Base-by-base conservation (phyloP, 2,329 filamentous ascomycete genomes). In the Teratosphaeria gauchensis region DNA sequence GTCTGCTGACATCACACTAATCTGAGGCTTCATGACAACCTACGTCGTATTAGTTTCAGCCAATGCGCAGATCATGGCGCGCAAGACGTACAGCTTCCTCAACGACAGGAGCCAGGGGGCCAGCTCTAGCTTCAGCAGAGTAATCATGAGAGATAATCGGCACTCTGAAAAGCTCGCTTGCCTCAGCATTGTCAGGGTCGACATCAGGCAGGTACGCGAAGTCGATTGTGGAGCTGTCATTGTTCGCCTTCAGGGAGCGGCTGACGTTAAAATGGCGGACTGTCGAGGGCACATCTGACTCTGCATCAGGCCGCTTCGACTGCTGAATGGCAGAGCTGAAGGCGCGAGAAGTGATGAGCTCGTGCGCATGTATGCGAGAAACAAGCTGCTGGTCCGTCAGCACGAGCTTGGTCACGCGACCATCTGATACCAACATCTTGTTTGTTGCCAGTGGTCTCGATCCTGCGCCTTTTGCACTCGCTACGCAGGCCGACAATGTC, bases 251-350 rank as follows among this genome's bases (percentile, higher is more conserved):
- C 56, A 78, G 73, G 61, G 77, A 72, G 61, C 81, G 80, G 62
- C 79, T 82, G 61, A 83, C 84, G 74, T 86, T 86, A 78, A 86
- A 85, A 68, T 80, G 77, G 58, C 82, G 80, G 72, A 73, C 64
- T 56, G 71, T 63, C 59, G 66, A 68, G 2, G 62, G 59, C 54
- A 66, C 58, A 54, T 58, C 56, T 51, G 35, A 14, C 24, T 70
- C 69, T 21, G 68, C 64, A 51, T 67, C 65, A n/a, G 74, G 74
- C 28, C 73, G 74, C 63, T 71, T 72, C 61, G 63, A 66, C 64
- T 80, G 79, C 62, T 75, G 75, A 68, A 80, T 76, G 59, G 80
- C 78, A 65, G 80, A 81, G 71, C 76, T 80, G 69, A 82, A 82
- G 59, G 79, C 78, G 60, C 80, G 78, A 53, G 78, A 76, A 65